A percentile compares a stretch with the other conserved stretches of the same genome.
These are phyloP conservation scores for Fraxinus albicans DNA, from an alignment of 305 asterid species.

Conservation along the genomic window DNA sequence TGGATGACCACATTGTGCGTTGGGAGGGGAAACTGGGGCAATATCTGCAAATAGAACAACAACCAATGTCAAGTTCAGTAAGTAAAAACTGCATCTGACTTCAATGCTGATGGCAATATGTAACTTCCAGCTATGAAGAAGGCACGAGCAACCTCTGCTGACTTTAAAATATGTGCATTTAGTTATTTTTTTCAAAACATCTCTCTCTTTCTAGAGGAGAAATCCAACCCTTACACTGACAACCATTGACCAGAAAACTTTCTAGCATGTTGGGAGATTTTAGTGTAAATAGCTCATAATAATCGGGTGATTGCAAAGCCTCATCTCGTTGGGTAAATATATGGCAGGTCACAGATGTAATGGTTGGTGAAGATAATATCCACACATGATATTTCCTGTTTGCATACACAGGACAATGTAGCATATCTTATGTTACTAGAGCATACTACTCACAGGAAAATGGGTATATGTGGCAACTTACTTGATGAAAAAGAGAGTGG, in stretches of 20 bases:
- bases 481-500: neutral
- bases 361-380: neutral
- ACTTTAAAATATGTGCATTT: neutral
- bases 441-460: neutral
- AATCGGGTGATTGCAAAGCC: conserved; percentile 10
- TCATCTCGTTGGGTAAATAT: neutral
- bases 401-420: neutral
- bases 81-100: neutral
- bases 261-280: neutral
- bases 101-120: neutral
- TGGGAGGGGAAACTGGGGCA: conserved; percentile 91
- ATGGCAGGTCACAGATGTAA: neutral
- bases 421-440: neutral
- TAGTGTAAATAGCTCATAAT: neutral
- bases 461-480: neutral
- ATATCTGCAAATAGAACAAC: conserved; percentile 46
- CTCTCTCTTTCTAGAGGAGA: neutral
- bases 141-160: conserved; percentile 1
- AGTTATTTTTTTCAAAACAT: neutral
- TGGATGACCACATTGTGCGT: conserved; percentile 76
- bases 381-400: neutral
- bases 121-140: conserved; percentile 2
- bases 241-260: neutral
- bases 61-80: conserved; percentile 17
- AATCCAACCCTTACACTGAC: neutral